Percentiles rank a stretch among this genome's conserved stretches.
Conservation (phyloP, 2,329 filamentous ascomycete species). For the Phialophora chinensis region DNA sequence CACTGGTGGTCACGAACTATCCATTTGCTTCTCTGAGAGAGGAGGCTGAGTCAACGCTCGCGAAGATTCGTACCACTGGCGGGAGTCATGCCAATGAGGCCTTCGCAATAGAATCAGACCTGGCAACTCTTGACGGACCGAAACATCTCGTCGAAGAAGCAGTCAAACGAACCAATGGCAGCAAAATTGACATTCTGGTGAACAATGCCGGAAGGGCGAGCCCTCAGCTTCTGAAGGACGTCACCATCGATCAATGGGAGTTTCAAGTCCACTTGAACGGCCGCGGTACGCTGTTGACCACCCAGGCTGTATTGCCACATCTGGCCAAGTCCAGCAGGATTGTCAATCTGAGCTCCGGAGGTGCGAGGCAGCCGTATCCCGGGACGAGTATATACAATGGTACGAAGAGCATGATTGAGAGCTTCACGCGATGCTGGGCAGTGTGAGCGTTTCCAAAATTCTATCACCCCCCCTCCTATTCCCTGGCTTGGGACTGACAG, state of each 20-base stretch:
- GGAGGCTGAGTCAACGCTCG: conserved; percentile 15
- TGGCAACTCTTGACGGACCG: conserved; percentile 22
- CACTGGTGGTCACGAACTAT: conserved; percentile 21
- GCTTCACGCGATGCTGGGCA: conserved; percentile 54
- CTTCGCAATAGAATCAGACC: conserved; percentile 20
- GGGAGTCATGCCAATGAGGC: conserved; percentile 12
- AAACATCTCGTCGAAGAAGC: conserved; percentile 21
- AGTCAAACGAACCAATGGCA: conserved; percentile 10
- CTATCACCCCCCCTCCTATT: background rate
- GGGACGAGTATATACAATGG: conserved; percentile 56
- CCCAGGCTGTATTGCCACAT: conserved; percentile 42
- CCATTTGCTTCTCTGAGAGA: conserved; percentile 10
- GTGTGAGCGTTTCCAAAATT: conserved; percentile 7
- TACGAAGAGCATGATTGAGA: conserved; percentile 58
- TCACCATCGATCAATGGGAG: conserved; percentile 54
- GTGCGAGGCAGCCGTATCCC: conserved; percentile 21
- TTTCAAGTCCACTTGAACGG: conserved; percentile 54
- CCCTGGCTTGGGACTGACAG: background rate
- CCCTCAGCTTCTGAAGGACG: conserved; percentile 29
- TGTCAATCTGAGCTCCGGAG: conserved; percentile 45
- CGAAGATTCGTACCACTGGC: conserved; percentile 13
- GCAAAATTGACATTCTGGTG: conserved; percentile 28
- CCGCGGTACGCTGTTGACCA: conserved; percentile 54
- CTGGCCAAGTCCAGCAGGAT: conserved; percentile 48
- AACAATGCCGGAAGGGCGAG: conserved; percentile 27